These are phyloP conservation scores for Coccomyxa subellipsoidea DNA, from an alignment of 163 green algal genomes.

Conservation along the genomic window DNA sequence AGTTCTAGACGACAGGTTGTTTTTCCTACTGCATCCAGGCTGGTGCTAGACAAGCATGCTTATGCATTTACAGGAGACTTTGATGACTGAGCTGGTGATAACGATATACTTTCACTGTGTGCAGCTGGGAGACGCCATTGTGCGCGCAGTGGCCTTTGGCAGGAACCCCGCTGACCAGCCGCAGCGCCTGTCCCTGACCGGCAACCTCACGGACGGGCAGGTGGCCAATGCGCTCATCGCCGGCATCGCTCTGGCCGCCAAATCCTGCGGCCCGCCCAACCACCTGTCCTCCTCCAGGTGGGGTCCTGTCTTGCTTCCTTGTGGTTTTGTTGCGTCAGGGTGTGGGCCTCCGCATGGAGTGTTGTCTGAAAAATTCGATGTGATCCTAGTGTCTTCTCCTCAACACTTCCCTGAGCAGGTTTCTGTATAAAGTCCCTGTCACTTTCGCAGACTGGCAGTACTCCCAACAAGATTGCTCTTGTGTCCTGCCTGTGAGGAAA, in stretches of 20 bases:
- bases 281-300: not conserved
- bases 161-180: not conserved
- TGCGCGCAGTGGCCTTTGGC: not conserved
- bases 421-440: too few relatives aligned
- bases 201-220: not conserved
- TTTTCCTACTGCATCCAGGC: too few relatives aligned
- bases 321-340: too few relatives aligned
- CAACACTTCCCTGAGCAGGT: too few relatives aligned
- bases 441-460: too few relatives aligned
- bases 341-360: too few relatives aligned
- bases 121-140: not conserved
- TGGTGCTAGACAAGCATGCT: not conserved
- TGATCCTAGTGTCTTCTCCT: too few relatives aligned
- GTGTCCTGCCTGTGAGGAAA: too few relatives aligned
- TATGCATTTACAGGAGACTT: not conserved
- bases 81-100: not conserved
- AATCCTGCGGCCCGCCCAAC: slow-evolving; percentile 14
- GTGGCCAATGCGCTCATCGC: not conserved
- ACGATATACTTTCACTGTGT: not conserved
- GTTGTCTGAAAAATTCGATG: too few relatives aligned
- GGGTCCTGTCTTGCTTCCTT: too few relatives aligned
- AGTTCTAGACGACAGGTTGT: too few relatives aligned
- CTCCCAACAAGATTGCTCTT: too few relatives aligned
- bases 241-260: not conserved
- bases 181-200: not conserved